Base-by-base conservation (phyloP, 345 rosid genomes). In the Raphanus raphanistrum region DNA sequence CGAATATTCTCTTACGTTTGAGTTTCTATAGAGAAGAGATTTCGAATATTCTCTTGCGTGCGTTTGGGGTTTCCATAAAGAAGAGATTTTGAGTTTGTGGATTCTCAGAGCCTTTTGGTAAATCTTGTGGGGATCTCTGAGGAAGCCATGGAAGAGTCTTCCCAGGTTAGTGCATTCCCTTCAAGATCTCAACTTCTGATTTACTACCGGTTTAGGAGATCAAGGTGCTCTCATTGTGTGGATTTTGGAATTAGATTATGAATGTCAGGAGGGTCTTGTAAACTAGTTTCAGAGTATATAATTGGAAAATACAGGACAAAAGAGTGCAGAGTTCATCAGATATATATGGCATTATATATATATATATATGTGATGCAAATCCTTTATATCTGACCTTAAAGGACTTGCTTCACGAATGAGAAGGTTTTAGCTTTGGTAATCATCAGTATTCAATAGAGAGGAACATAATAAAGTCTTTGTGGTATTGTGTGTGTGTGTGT, bases 91-190 rank as follows among this genome's bases (percentile, higher is more conserved):
- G 61, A 16, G 27, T 58, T 75, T 31, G 32, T 68, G 43, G 43
- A 21, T 52, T 38, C 62, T 15, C 13, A 15, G 8, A 21, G 21
- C 21, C 74, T 69, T 68, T 76, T 63, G 26, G 28, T 29, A 57
- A 63, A 77, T 63, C 75, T 27, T 66, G 31, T 79, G 68, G 8
- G 8, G 77, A 66, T 66, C 61, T 67, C 57, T 72, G 45, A 66
- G 67, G 45, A 78, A 26, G 5, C 73, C 71, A 79, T 79, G 82
- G 79, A 74, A 21, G 79, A 79, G 29, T 29, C 82, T 74, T 79
- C 82, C 52, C 82, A 74, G 82, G 82, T 79, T 74, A 48, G 71
- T 74, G 45, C 45, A 0, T 26, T 33, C n/a, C 4, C 77, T 72
- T 65, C 21, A 11, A 57, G 29, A 66, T 66, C 59, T 66, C 21